These are phyloP conservation scores for Kalanchoe fedtschenkoi DNA, from an alignment of 164 flowering plant genomes.

Conservation along the genomic window DNA sequence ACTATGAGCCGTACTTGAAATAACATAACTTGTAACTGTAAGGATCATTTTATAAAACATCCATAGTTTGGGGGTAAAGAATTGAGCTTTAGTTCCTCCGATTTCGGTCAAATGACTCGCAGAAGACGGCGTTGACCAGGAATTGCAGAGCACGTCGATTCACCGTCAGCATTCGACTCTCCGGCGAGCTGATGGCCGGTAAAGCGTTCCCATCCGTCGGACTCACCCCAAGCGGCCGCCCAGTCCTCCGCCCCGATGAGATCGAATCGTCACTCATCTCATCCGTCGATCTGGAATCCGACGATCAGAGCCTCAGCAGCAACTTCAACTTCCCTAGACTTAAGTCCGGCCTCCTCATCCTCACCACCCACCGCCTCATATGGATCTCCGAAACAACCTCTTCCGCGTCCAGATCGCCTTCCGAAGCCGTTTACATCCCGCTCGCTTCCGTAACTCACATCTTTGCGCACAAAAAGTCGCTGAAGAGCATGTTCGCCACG, in stretches of 20 bases:
- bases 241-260: conserved; percentile 49
- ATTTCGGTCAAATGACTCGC: background rate
- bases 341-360: conserved; percentile 56
- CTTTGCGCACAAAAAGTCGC: conserved; percentile 51
- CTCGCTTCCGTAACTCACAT: conserved; percentile 52
- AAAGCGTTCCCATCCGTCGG: conserved; percentile 40
- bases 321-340: conserved; percentile 31
- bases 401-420: conserved; percentile 8
- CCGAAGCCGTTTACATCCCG: conserved; percentile 27
- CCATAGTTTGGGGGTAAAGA: too few relatives aligned
- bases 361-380: conserved; percentile 76
- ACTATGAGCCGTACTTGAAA: too few relatives aligned
- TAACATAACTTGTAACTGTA: too few relatives aligned
- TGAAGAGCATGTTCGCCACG: conserved; percentile 67
- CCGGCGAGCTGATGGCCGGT: conserved; percentile 29
- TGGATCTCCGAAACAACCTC: conserved; percentile 37
- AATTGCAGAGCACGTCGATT: background rate
- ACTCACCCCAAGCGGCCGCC: conserved; percentile 66
- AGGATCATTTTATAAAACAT: too few relatives aligned
- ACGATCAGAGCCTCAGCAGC: conserved; percentile 15
- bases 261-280: conserved; percentile 61
- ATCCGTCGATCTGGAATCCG: conserved; percentile 57
- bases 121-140: background rate
- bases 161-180: background rate
- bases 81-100: background rate